Conservation (phyloP, 2,329 filamentous ascomycete species). For the Cladosporium austrohemisphaericum region DNA sequence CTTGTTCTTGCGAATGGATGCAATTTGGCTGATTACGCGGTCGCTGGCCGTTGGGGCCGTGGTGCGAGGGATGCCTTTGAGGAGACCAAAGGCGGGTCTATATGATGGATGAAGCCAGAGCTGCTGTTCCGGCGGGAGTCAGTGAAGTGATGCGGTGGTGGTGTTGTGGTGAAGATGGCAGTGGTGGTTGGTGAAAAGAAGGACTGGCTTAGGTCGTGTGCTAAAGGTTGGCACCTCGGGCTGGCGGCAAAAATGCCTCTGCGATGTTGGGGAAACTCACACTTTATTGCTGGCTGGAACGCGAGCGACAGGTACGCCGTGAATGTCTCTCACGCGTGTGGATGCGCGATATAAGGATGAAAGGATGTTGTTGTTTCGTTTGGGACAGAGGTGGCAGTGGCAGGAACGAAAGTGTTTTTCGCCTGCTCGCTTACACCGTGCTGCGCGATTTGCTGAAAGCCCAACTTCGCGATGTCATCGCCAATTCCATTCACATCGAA, state of each 20-base stretch:
- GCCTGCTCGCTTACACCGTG: too few relatives aligned
- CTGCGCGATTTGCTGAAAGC: too few relatives aligned
- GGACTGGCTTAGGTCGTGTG: constrained; percentile 1
- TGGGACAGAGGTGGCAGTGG: too few relatives aligned
- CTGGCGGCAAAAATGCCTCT: constrained; percentile 5
- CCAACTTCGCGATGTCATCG: too few relatives aligned
- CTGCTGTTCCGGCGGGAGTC: constrained; percentile 2
- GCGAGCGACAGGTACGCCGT: not conserved
- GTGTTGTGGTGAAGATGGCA: not conserved
- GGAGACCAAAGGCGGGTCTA: constrained; percentile 32
- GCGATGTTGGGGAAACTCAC: constrained; percentile 8
- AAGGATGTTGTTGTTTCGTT: too few relatives aligned
- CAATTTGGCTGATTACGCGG: constrained; percentile 46
- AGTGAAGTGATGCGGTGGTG: not conserved
- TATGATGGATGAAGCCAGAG: constrained; percentile 14
- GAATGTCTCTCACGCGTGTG: not conserved
- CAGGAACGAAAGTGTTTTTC: too few relatives aligned
- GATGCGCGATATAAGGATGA: not conserved
- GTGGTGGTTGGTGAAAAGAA: constrained; percentile 1
- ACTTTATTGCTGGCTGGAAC: not conserved
- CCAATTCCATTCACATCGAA: too few relatives aligned
- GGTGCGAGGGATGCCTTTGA: constrained; percentile 41
- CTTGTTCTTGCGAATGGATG: constrained; percentile 29
- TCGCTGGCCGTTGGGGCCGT: constrained; percentile 44
- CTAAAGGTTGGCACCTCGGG: constrained; percentile 6